phyloP scores from a whole-genome alignment of 805 yeast species.

The Myxozyma geophila region DNA sequence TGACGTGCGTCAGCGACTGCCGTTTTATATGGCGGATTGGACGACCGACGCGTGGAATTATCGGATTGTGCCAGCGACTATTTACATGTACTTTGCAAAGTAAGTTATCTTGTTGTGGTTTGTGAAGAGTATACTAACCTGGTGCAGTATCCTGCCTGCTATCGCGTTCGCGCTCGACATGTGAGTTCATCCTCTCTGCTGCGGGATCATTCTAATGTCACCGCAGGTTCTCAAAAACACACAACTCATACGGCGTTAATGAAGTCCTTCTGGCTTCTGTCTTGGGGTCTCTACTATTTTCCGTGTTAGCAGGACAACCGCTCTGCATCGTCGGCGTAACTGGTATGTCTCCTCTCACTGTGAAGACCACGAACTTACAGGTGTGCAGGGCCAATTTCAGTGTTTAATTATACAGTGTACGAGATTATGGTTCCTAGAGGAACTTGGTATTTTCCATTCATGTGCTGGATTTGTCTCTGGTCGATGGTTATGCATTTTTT shows the following conservation, averaged over 20 bases:
- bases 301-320: slow-evolving; percentile 86
- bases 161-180: slow-evolving; percentile 28
- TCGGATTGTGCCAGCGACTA: slow-evolving; percentile 82
- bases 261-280: slow-evolving; percentile 86
- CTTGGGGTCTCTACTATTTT: slow-evolving; percentile 86
- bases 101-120: slow-evolving; percentile 12
- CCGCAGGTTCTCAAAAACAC: slow-evolving; percentile 84
- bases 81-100: slow-evolving; percentile 87
- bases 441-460: slow-evolving; percentile 75
- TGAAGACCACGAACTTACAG: not conserved
- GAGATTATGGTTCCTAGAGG: slow-evolving; percentile 62
- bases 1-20: slow-evolving; percentile 60
- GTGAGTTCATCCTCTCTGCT: slow-evolving; percentile 1
- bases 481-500: slow-evolving; percentile 77
- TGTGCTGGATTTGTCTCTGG: slow-evolving; percentile 97
- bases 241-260: slow-evolving; percentile 86
- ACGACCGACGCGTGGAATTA: slow-evolving; percentile 75
- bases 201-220: not conserved
- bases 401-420: slow-evolving; percentile 89
- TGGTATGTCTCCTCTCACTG: slow-evolving; percentile 3
- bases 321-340: slow-evolving; percentile 95
- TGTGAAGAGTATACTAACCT: not conserved
- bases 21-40: slow-evolving; percentile 78
- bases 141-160: slow-evolving; percentile 15
- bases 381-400: slow-evolving; percentile 83